Percentiles rank a stretch among this genome's conserved stretches.
Evolutionary conservation across 176 grass and related monocot genomes (phyloP).

Genomic region (Paspalum notatum): DNA sequence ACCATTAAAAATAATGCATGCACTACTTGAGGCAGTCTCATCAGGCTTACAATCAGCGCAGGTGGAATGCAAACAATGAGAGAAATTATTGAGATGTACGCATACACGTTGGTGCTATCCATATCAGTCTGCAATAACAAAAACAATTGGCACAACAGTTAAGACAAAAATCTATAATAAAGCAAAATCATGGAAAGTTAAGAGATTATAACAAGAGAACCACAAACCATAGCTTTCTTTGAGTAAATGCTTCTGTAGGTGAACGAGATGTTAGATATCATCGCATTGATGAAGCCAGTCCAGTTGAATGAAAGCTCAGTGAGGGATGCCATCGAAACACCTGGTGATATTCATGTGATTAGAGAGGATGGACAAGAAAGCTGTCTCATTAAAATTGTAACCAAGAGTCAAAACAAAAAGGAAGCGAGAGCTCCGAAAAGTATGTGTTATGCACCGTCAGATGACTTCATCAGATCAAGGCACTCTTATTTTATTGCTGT

Average conservation of each 20-base stretch:
- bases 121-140: slow-evolving; percentile 85
- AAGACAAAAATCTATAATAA: neutral
- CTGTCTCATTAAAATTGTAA: neutral
- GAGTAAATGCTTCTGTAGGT: slow-evolving; percentile 99
- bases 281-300: slow-evolving; percentile 94
- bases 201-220: slow-evolving; percentile 19
- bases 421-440: neutral
- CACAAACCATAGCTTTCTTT: slow-evolving; percentile 97
- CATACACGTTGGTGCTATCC: slow-evolving; percentile 99
- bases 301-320: slow-evolving; percentile 98
- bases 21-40: slow-evolving; percentile 12
- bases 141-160: slow-evolving; percentile 1
- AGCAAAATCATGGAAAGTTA: slow-evolving; percentile 29
- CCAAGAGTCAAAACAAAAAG: neutral
- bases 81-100: slow-evolving; percentile 95
- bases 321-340: slow-evolving; percentile 97
- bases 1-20: slow-evolving; percentile 4
- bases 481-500: slow-evolving; percentile 3
- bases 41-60: slow-evolving; percentile 77
- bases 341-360: slow-evolving; percentile 56
- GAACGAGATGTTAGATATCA: slow-evolving; percentile 99
- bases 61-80: slow-evolving; percentile 96
- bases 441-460: neutral
- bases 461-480: slow-evolving; percentile 4
- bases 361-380: slow-evolving; percentile 39